Evolutionary conservation across 169 alveolate species (phyloP).

Genomic region (Plasmodium yoelii): DNA sequence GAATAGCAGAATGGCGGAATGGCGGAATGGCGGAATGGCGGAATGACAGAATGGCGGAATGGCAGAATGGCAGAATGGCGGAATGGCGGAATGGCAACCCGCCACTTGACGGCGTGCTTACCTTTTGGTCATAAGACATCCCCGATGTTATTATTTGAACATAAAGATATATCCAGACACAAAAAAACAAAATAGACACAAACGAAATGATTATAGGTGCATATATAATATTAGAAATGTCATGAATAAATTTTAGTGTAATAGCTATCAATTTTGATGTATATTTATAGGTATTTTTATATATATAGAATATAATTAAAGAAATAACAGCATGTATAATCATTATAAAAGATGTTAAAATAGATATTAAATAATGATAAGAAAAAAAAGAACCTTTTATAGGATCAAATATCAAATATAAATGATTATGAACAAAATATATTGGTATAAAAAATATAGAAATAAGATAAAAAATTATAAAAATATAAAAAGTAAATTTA

Average conservation of each 20-base stretch:
- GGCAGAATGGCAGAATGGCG: too few relatives aligned
- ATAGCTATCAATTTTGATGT: constrained; percentile 28
- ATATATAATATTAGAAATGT: constrained; percentile 25
- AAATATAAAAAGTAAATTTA: constrained; percentile 15
- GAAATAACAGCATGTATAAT: constrained; percentile 35
- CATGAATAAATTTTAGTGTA: constrained; percentile 27
- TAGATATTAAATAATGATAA: constrained; percentile 44
- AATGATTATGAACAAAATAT: constrained; percentile 62
- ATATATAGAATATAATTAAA: constrained; percentile 21
- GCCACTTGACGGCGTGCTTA: too few relatives aligned
- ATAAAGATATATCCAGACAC: constrained; percentile 21
- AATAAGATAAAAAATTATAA: constrained; percentile 10
- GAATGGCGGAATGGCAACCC: too few relatives aligned
- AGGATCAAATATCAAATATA: constrained; percentile 54
- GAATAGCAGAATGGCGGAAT: too few relatives aligned
- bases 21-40: too few relatives aligned
- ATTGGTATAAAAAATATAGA: constrained; percentile 33
- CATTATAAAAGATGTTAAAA: constrained; percentile 16
- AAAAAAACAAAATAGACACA: constrained; percentile 22
- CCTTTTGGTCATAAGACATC: constrained; percentile 34
- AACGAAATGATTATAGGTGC: constrained; percentile 25
- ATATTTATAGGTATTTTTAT: constrained; percentile 57
- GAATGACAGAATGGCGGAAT: too few relatives aligned
- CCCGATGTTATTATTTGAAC: constrained; percentile 60
- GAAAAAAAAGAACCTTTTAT: constrained; percentile 66